These are phyloP conservation scores for Oryza rufipogon DNA, from an alignment of 176 grass and related monocot species.

Conservation along the genomic window DNA sequence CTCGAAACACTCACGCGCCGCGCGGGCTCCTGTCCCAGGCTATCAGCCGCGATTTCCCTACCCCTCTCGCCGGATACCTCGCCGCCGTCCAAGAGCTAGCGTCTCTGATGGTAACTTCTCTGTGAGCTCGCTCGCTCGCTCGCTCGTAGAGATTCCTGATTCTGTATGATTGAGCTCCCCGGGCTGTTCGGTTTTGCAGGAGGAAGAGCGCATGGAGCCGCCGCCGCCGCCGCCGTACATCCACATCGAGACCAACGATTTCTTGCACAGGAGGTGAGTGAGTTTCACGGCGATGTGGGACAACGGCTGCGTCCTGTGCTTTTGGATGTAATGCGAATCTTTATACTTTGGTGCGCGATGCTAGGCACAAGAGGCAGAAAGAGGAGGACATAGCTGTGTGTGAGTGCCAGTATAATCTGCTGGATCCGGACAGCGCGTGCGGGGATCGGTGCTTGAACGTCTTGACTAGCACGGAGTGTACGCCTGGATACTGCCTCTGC, in stretches of 20 bases:
- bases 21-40: no score
- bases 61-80: no score
- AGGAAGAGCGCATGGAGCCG: slow-evolving; percentile 42
- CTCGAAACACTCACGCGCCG: no score
- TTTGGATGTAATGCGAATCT: slow-evolving; percentile 10
- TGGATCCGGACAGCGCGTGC: slow-evolving; percentile 77
- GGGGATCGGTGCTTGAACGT: slow-evolving; percentile 87
- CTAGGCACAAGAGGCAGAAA: slow-evolving; percentile 83
- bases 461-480: slow-evolving; percentile 90
- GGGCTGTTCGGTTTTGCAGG: slow-evolving; percentile 33
- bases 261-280: slow-evolving; percentile 74
- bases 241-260: slow-evolving; percentile 83
- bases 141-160: not conserved
- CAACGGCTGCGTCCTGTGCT: not conserved
- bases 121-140: no score
- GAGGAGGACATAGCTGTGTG: slow-evolving; percentile 95
- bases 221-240: slow-evolving; percentile 53
- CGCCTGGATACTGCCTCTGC: slow-evolving; percentile 90
- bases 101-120: slow-evolving; percentile 31
- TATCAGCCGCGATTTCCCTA: no score
- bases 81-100: not conserved
- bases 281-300: no score
- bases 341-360: slow-evolving; percentile 23
- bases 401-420: slow-evolving; percentile 72
- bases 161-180: slow-evolving; percentile 11